Evolutionary conservation across 176 grass and related monocot genomes (phyloP).

Genomic region (Raddia guianensis): DNA sequence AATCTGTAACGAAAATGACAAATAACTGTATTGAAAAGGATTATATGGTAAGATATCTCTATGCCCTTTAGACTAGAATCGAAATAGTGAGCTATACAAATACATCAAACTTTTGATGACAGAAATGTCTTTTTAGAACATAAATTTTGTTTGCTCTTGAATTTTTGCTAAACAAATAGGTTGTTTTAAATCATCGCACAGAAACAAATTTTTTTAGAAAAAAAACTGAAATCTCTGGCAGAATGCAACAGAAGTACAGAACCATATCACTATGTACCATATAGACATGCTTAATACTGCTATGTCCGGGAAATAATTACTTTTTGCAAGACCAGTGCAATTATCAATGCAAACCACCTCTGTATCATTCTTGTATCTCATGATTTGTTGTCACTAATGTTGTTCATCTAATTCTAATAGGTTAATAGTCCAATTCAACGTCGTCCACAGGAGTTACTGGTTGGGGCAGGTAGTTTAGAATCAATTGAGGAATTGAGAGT

Average conservation of each 20-base stretch:
- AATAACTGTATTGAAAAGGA: conserved; percentile 60
- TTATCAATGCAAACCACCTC: conserved; percentile 14
- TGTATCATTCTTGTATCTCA: background rate
- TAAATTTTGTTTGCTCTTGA: background rate
- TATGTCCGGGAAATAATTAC: background rate
- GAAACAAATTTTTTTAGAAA: background rate
- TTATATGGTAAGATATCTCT: conserved; percentile 57
- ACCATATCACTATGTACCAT: background rate
- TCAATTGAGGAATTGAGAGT: conserved; percentile 60
- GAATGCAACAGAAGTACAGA: background rate
- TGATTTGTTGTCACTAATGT: conserved; percentile 15
- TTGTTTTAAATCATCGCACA: background rate
- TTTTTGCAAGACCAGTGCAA: background rate
- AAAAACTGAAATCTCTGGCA: background rate
- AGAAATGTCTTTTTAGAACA: background rate
- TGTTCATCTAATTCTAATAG: conserved; percentile 48
- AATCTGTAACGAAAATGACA: conserved; percentile 50
- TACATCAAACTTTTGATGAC: background rate
- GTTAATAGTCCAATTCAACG: conserved; percentile 57
- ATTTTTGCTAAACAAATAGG: background rate
- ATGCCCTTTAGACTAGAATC: background rate
- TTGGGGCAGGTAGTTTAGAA: conserved; percentile 44
- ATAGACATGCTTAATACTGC: conserved; percentile 31
- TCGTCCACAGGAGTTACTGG: conserved; percentile 29
- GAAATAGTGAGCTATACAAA: background rate